A percentile compares a stretch with the other conserved stretches of the same genome.
Conservation (phyloP, 1,284 basidiomycete genomes). For the Boletus semigastroideus region DNA sequence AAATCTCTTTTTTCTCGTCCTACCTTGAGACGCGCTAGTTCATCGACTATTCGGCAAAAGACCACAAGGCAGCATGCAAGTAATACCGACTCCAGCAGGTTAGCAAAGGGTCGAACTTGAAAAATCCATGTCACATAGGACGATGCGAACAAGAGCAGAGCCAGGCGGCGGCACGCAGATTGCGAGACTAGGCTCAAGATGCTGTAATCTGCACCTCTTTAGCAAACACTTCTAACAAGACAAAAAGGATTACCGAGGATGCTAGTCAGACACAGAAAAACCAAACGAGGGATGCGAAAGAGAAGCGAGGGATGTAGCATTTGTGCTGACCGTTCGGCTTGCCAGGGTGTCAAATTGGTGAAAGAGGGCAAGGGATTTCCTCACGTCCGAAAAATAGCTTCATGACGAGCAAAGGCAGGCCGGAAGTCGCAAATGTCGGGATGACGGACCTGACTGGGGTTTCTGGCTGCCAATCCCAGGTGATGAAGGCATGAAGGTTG, state of each 20-base stretch:
- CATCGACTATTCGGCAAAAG: conserved; percentile 16
- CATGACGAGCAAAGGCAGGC: conserved; percentile 30
- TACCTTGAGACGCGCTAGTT: neutral
- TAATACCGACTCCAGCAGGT: conserved; percentile 38
- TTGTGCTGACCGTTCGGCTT: conserved; percentile 11
- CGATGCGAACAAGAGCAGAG: conserved; percentile 38
- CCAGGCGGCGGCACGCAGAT: conserved; percentile 20
- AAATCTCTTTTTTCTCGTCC: neutral
- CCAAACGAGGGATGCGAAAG: conserved; percentile 33
- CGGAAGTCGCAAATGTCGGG: conserved; percentile 36
- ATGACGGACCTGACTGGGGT: conserved; percentile 39
- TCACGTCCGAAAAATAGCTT: conserved; percentile 26
- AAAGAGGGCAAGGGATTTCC: conserved; percentile 9
- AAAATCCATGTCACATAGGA: conserved; percentile 41
- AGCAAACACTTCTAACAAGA: conserved; percentile 2
- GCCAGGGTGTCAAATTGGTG: conserved; percentile 9
- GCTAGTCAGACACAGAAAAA: conserved; percentile 34
- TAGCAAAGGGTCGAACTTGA: conserved; percentile 43
- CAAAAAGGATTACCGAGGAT: conserved; percentile 32
- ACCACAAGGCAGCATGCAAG: conserved; percentile 32
- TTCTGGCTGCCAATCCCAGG: conserved; percentile 41
- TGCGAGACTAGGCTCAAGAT: conserved; percentile 27
- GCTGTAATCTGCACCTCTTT: conserved; percentile 31
- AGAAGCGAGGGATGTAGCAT: conserved; percentile 22
- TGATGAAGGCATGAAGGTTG: conserved; percentile 28